A percentile compares a stretch with the other conserved stretches of the same genome.
Evolutionary conservation across 331 rosid species (phyloP).

Genomic region (Erythrophleum ivorense): DNA sequence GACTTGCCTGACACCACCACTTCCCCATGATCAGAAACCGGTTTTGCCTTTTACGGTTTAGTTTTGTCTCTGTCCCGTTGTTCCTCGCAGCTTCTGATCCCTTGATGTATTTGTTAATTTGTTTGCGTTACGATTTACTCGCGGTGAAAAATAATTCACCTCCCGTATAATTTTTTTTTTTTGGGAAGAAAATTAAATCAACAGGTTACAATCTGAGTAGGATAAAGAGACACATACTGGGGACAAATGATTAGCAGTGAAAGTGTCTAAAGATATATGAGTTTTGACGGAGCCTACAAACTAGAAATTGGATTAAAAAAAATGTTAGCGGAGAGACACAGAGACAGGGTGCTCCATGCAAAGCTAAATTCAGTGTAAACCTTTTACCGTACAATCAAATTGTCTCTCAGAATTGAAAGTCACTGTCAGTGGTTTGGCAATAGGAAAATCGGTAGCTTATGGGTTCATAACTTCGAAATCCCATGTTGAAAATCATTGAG

Average conservation of each 20-base stretch:
- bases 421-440: conserved; percentile 40
- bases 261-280: conserved; percentile 8
- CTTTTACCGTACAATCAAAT: conserved; percentile 22
- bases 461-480: conserved; percentile 31
- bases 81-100: conserved; percentile 21
- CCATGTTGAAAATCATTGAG: conserved; percentile 39
- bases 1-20: conserved; percentile 27
- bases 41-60: conserved; percentile 39
- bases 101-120: background rate
- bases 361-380: conserved; percentile 24
- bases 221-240: background rate
- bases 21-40: conserved; percentile 28
- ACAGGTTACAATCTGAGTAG: conserved; percentile 10
- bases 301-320: conserved; percentile 21
- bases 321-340: conserved; percentile 11
- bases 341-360: conserved; percentile 37
- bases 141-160: background rate
- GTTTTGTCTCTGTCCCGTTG: conserved; percentile 9
- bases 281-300: conserved; percentile 11
- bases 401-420: conserved; percentile 16
- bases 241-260: conserved; percentile 44
- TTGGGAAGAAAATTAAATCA: background rate
- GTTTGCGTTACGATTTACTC: background rate
- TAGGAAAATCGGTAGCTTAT: conserved; percentile 4
- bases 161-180: background rate